Base-by-base conservation (phyloP, 805 yeast species). In the Saturnispora kantuleensis region DNA sequence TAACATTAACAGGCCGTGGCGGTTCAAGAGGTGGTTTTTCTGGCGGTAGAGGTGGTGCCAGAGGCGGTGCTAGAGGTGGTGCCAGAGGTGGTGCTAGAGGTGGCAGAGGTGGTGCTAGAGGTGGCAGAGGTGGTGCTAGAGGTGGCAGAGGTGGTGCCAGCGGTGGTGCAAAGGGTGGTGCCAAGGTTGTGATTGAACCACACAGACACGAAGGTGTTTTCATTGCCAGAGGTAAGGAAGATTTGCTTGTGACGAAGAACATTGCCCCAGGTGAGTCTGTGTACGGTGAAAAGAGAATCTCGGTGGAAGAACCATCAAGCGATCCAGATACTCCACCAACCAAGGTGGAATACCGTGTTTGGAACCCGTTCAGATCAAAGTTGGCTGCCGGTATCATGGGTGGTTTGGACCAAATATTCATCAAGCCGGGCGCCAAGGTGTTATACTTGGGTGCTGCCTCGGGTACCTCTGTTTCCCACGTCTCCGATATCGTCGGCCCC, bases 371-470 rank as follows among this genome's bases (percentile, higher is more conserved):
- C 84, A 84, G 98, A 81, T 90, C 97, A 49, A 93, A 93, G 79
- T 76, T 93, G 73, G 98, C 98, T 66, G 98, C 98, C 52, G 98
- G 98, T 84, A 86, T 93, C 56, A 85, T 93, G 87, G 98, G 98
- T 73, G 98, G 98, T 84, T 72, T 93, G 57, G 98, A 90, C 66
- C 97, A 93, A 73, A 71, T 93, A 58, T 94, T 88, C 75, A 84
- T 93, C 69, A 94, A 85, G 47, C 98, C 98, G 62, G 98, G 98
- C 64, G 87, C 85, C 74, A 93, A 93, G 75, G 97, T 93, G 44
- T 75, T 93, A 52, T 93, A 93, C 69, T 71, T 93, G 62, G 98
- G 98, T 79, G 98, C 98, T 61, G 98, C 98, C 58, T 87, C 96
- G 46, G 98, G 98, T 76, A 93, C 98, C 44, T 89, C 97, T 46